Conservation (phyloP, 164 flowering plant species). For the Tetrastigma voinierianum region DNA sequence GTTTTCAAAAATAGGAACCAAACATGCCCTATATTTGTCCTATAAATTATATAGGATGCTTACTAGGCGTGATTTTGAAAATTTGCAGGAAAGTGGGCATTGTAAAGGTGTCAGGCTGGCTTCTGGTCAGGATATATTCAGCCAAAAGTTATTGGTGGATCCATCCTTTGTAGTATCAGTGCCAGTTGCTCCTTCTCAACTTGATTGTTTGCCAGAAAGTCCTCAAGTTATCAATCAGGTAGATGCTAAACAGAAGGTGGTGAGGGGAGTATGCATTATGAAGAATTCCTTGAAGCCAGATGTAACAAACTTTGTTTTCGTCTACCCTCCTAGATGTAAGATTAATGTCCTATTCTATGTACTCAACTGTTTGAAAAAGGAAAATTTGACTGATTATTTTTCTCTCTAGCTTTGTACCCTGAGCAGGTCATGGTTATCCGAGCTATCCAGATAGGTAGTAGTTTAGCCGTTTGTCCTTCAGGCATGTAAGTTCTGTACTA, state of each 20-base stretch:
- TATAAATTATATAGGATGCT: background rate
- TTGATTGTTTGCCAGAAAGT: conserved; percentile 22
- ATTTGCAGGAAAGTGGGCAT: conserved; percentile 49
- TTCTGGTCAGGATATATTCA: conserved; percentile 79
- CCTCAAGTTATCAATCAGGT: conserved; percentile 13
- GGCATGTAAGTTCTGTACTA: conserved; percentile 62
- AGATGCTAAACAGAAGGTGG: conserved; percentile 46
- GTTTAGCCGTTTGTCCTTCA: conserved; percentile 70
- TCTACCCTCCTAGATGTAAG: conserved; percentile 92
- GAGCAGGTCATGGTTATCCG: conserved; percentile 72
- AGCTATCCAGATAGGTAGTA: conserved; percentile 71
- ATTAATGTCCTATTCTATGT: background rate
- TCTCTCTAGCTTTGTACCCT: conserved; percentile 61
- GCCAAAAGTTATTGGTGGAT: conserved; percentile 63
- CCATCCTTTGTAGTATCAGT: conserved; percentile 49
- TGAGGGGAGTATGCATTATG: conserved; percentile 78
- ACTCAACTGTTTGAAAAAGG: background rate
- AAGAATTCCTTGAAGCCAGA: conserved; percentile 55
- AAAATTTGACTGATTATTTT: conserved; percentile 2
- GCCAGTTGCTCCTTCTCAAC: conserved; percentile 18
- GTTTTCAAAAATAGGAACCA: too few relatives aligned
- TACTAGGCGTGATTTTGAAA: background rate
- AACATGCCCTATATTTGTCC: too few relatives aligned
- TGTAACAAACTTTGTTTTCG: conserved; percentile 48
- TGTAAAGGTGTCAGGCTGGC: conserved; percentile 73